These are phyloP conservation scores for Heliamphora pulchella DNA, from an alignment of 179 eudicot species.

Conservation along the genomic window DNA sequence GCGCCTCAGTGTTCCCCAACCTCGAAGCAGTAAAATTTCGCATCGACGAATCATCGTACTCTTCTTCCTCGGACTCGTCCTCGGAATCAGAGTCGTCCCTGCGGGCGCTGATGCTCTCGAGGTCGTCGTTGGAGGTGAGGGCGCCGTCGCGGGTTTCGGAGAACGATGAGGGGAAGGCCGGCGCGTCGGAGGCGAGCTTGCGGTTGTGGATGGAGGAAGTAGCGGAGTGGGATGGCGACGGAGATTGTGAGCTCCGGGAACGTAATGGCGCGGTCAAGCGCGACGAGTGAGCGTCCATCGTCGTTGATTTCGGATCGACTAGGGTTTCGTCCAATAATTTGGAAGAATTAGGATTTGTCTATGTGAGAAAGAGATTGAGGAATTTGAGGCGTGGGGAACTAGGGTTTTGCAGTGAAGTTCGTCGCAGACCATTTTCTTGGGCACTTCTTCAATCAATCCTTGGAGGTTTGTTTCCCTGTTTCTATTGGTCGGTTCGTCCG, in stretches of 20 bases:
- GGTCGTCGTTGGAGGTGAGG: slow-evolving; percentile 56
- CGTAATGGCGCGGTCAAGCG: slow-evolving; percentile 58
- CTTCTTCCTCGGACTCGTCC: slow-evolving; percentile 63
- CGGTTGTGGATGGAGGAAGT: slow-evolving; percentile 67
- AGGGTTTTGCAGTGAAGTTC: slow-evolving; percentile 6
- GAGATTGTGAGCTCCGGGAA: slow-evolving; percentile 78
- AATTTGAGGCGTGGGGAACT: slow-evolving; percentile 14
- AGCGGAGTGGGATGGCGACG: slow-evolving; percentile 81
- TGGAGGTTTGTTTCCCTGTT: too few relatives aligned
- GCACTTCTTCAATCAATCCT: too few relatives aligned
- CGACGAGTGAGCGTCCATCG: slow-evolving; percentile 50
- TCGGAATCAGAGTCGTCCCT: slow-evolving; percentile 52
- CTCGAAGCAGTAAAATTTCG: slow-evolving; percentile 73
- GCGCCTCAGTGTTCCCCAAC: slow-evolving; percentile 35
- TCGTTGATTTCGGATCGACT: background rate
- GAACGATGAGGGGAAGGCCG: slow-evolving; percentile 54
- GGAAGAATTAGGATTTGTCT: too few relatives aligned
- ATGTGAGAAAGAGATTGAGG: background rate
- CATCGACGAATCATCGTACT: slow-evolving; percentile 57
- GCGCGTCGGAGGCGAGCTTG: slow-evolving; percentile 45
- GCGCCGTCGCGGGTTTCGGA: slow-evolving; percentile 68
- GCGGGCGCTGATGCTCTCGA: slow-evolving; percentile 66
- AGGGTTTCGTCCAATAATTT: too few relatives aligned
- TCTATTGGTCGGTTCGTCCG: too few relatives aligned
- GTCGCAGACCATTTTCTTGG: too few relatives aligned